Conservation (phyloP, 2,329 filamentous ascomycete species). For the Reticulascus tulasneorum region DNA sequence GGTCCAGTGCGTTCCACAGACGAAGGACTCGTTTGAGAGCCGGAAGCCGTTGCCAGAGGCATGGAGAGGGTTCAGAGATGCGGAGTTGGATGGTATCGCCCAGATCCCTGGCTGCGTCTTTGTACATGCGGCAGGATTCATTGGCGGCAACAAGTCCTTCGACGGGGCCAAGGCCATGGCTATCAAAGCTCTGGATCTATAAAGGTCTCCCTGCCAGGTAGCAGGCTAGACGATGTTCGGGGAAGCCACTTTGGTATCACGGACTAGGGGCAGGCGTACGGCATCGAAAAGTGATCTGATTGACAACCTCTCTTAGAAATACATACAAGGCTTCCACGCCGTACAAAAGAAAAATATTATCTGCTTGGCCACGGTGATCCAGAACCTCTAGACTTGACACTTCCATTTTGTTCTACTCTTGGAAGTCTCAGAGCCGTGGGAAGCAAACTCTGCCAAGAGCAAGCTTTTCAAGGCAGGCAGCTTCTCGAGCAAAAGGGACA, state of each 20-base stretch:
- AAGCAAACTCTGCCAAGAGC: too few relatives aligned
- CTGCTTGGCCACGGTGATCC: too few relatives aligned
- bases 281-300: constrained; percentile 12
- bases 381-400: too few relatives aligned
- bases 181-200: constrained; percentile 57
- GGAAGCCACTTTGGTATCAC: too few relatives aligned
- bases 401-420: too few relatives aligned
- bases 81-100: constrained; percentile 70
- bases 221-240: not conserved
- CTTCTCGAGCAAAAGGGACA: too few relatives aligned
- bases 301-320: too few relatives aligned
- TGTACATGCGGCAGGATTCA: constrained; percentile 92
- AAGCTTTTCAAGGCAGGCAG: too few relatives aligned
- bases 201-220: constrained; percentile 1
- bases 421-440: too few relatives aligned
- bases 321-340: too few relatives aligned
- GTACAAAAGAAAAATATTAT: too few relatives aligned
- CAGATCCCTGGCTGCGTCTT: constrained; percentile 78
- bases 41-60: constrained; percentile 85
- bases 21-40: constrained; percentile 84
- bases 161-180: constrained; percentile 88
- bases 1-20: constrained; percentile 84
- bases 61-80: constrained; percentile 89
- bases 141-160: constrained; percentile 89
- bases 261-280: constrained; percentile 9